Base-by-base conservation (phyloP, 2,329 filamentous ascomycete genomes). In the Cercospora zeina region DNA sequence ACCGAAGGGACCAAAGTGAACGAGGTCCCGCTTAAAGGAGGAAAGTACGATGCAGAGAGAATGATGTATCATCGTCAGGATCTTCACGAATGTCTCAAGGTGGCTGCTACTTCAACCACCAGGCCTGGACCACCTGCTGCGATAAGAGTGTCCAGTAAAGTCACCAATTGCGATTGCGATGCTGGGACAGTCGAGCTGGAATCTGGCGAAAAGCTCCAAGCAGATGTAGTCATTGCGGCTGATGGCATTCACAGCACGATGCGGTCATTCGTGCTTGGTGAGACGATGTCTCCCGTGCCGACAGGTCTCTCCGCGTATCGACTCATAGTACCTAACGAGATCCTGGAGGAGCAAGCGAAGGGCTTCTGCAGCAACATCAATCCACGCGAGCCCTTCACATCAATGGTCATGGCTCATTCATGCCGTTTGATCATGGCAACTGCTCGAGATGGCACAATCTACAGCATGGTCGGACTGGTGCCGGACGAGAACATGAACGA, bases 361-460 rank as follows among this genome's bases (percentile, higher is more conserved):
- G 58, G 64, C 1, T 69, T 71, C 4, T 75, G 62, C 54, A 24
- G 21, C 19, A 58, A 62, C 42, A 64, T 76, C 31, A 59, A 78
- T 14, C 76, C 77, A n/a, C 62, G 68, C 13, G 69, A 76, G 4
- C 72, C 77, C 0, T 74, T 73, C 55, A 82, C 80, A 1, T 78
- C 77, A 0, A 81, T 82, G 80, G 70, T 82, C 1, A 70, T 81
- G 60, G 79, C 75, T 0, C 76, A 80, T 31, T 72, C 77, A 30
- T 67, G 65, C 36, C 64, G 69, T 4, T 39, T 71, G n/a, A 75
- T 82, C 36, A 80, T 81, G 77, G 79, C 79, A 2, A 79, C 79
- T 1, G 78, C 75, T 0, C 69, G 80, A 5, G 69, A 76, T 13
- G 76, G 76, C 0, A 70, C 74, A 3, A 65, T 81, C 0, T 80